Evolutionary conservation across 2,329 filamentous ascomycete species (phyloP).

Genomic region (Fonsecaea erecta): DNA sequence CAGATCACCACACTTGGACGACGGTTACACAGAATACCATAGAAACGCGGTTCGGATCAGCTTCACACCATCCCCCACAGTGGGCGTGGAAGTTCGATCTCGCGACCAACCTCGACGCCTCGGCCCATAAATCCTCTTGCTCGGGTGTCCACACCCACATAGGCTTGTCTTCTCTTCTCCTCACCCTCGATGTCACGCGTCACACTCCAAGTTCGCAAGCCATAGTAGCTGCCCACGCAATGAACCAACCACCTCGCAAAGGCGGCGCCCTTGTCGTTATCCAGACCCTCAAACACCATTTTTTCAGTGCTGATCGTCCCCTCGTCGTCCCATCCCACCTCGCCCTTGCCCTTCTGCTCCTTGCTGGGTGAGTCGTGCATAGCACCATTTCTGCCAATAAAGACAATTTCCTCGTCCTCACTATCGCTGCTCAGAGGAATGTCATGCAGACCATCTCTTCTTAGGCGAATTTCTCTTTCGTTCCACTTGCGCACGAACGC

Average conservation of each 20-base stretch:
- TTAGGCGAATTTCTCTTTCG: conserved; percentile 54
- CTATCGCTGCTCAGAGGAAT: conserved; percentile 43
- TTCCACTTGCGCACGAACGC: conserved; percentile 71
- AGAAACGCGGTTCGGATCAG: not conserved
- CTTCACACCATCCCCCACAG: conserved; percentile 43
- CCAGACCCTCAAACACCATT: conserved; percentile 79
- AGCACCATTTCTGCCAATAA: conserved; percentile 72
- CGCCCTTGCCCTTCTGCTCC: conserved; percentile 55
- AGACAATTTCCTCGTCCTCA: conserved; percentile 86
- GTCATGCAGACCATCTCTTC: conserved; percentile 52
- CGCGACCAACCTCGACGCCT: conserved; percentile 34
- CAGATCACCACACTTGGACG: not conserved
- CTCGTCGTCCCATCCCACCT: conserved; percentile 43
- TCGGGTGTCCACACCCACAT: conserved; percentile 69
- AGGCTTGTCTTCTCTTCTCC: conserved; percentile 63
- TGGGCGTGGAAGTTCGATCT: conserved; percentile 41
- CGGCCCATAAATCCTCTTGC: conserved; percentile 42
- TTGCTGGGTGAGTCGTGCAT: conserved; percentile 64
- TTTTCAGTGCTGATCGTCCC: conserved; percentile 59
- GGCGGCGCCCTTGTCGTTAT: conserved; percentile 73
- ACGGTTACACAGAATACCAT: not conserved
- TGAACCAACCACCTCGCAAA: conserved; percentile 97
- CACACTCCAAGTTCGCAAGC: conserved; percentile 80
- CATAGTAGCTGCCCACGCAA: conserved; percentile 90
- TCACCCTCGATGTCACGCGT: conserved; percentile 30